phyloP scores from a whole-genome alignment of 1,284 basidiomycete species.

The Salmacisia buchloeana region DNA sequence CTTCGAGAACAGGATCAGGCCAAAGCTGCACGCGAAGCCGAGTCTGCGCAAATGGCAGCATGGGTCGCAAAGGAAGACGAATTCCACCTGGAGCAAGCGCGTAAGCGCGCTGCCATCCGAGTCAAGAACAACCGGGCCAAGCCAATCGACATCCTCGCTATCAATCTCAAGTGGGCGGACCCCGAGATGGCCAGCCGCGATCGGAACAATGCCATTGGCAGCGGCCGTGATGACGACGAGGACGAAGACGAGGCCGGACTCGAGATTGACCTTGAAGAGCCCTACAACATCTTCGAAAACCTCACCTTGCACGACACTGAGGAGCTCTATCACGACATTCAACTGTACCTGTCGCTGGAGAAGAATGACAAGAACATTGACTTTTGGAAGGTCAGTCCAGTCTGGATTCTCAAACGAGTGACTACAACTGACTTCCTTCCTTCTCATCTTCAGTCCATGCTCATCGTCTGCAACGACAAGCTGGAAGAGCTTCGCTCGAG shows the following conservation, averaged over 20 bases:
- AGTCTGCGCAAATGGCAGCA: slow-evolving; percentile 93
- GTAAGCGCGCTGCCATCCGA: slow-evolving; percentile 81
- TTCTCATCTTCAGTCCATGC: slow-evolving; percentile 74
- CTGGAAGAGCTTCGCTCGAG: slow-evolving; percentile 79
- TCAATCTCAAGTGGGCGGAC: slow-evolving; percentile 46
- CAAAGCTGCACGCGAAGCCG: slow-evolving; percentile 77
- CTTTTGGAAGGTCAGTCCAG: slow-evolving; percentile 80
- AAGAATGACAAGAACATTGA: slow-evolving; percentile 78
- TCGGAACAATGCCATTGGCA: slow-evolving; percentile 64
- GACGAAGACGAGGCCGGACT: slow-evolving; percentile 78
- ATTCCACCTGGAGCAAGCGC: slow-evolving; percentile 92
- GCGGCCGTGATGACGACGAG: slow-evolving; percentile 55
- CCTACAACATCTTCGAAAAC: slow-evolving; percentile 91
- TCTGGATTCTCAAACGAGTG: slow-evolving; percentile 9
- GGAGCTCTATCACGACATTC: slow-evolving; percentile 89
- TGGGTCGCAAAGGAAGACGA: slow-evolving; percentile 97
- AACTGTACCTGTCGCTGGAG: slow-evolving; percentile 82
- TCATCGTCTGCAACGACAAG: slow-evolving; percentile 88
- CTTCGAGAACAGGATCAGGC: slow-evolving; percentile 87
- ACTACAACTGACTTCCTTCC: slow-evolving; percentile 17
- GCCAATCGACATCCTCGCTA: slow-evolving; percentile 46
- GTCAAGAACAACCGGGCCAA: slow-evolving; percentile 84
- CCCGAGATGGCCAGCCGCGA: slow-evolving; percentile 84
- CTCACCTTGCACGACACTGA: slow-evolving; percentile 79
- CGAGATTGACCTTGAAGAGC: slow-evolving; percentile 96